phyloP scores from a whole-genome alignment of 768 basidiomycete species.

The Suillus decipiens region DNA sequence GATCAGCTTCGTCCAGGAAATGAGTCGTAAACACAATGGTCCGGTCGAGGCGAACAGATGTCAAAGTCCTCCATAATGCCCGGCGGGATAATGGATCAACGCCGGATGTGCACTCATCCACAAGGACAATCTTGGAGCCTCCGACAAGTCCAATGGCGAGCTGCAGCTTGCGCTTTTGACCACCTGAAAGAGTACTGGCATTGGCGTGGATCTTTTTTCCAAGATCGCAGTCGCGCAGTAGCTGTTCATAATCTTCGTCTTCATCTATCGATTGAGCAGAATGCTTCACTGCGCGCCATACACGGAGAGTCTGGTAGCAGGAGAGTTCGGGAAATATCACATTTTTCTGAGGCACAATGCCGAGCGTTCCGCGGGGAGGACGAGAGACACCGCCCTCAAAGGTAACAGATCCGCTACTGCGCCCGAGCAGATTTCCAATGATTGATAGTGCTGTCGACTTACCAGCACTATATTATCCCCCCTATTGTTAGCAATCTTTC shows the following conservation, averaged over 20 bases:
- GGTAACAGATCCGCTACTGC: constrained; percentile 57
- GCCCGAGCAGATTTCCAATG: constrained; percentile 61
- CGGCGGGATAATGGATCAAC: constrained; percentile 81
- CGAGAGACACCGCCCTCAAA: constrained; percentile 53
- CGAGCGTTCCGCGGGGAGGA: constrained; percentile 65
- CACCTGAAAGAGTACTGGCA: constrained; percentile 69
- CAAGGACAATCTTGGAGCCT: constrained; percentile 67
- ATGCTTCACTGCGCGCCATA: constrained; percentile 76
- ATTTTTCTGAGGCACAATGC: constrained; percentile 83
- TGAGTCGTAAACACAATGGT: constrained; percentile 81
- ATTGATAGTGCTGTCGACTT: constrained; percentile 75
- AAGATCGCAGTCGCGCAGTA: constrained; percentile 73
- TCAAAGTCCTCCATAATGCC: constrained; percentile 76
- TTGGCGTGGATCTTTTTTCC: constrained; percentile 68
- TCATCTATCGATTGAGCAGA: constrained; percentile 40
- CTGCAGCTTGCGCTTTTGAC: constrained; percentile 83
- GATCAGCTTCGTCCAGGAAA: constrained; percentile 79
- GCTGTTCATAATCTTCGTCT: constrained; percentile 61
- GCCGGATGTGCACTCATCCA: constrained; percentile 76
- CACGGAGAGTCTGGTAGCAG: constrained; percentile 68
- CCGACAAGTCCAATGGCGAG: constrained; percentile 80
- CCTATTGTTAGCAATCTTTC: background rate
- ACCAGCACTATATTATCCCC: constrained; percentile 53
- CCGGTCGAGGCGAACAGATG: constrained; percentile 61
- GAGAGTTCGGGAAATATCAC: constrained; percentile 77